Conservation (phyloP, 768 basidiomycete genomes). For the Solioccasus polychromus region DNA sequence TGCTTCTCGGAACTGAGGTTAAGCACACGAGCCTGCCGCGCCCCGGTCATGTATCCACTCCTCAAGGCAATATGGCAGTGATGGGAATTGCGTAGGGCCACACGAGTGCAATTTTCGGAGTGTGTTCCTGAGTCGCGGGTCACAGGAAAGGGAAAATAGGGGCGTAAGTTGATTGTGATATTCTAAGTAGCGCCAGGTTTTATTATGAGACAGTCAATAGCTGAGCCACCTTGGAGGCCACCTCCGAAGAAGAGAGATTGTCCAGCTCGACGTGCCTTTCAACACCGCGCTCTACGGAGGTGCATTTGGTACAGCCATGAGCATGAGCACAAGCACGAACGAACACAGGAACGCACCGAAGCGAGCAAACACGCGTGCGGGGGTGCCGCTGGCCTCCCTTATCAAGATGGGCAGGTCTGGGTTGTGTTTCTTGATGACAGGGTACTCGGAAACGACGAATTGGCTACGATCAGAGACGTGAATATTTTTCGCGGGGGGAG, state of each 20-base stretch:
- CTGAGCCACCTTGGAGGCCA: constrained; percentile 66
- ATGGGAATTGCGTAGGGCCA: neutral
- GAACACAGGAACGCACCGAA: constrained; percentile 59
- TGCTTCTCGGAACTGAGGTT: constrained; percentile 4
- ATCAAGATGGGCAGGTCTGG: constrained; percentile 84
- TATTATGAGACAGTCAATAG: constrained; percentile 41
- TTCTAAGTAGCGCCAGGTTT: neutral
- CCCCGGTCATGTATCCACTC: constrained; percentile 11
- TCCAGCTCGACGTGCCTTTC: constrained; percentile 83
- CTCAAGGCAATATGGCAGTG: constrained; percentile 22
- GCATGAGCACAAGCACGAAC: constrained; percentile 6
- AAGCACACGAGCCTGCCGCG: constrained; percentile 20
- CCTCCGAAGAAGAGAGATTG: constrained; percentile 67
- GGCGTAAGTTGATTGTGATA: constrained; percentile 9
- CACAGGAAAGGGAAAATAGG: neutral
- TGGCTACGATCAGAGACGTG: constrained; percentile 51
- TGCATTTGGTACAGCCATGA: constrained; percentile 15
- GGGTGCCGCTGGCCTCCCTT: constrained; percentile 75
- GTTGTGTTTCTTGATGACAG: constrained; percentile 75
- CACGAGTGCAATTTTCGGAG: neutral
- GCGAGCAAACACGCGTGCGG: constrained; percentile 79
- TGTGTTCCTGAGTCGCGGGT: neutral
- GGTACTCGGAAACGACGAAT: constrained; percentile 75
- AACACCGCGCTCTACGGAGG: constrained; percentile 63
- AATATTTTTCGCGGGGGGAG: neutral